Evolutionary conservation across 2,329 filamentous ascomycete genomes (phyloP).

Genomic region (Monilinia fructicola): DNA sequence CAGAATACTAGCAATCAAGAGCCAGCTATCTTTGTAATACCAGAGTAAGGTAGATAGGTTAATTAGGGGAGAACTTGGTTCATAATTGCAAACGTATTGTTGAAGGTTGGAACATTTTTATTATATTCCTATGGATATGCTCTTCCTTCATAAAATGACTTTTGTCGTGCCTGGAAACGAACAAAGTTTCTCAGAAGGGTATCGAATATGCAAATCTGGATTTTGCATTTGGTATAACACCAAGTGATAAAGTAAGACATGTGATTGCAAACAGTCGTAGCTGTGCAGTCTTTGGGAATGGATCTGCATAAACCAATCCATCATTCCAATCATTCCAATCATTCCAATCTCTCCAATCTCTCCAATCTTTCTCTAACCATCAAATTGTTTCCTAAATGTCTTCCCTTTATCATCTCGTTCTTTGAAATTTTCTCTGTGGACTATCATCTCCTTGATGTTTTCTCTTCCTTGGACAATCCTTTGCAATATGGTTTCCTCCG

Average conservation of each 20-base stretch:
- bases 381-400: neutral
- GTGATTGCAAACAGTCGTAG: neutral
- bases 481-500: conserved; percentile 57
- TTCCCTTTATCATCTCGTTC: conserved; percentile 18
- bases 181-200: neutral
- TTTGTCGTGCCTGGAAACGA: neutral
- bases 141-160: neutral
- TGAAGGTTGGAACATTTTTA: neutral
- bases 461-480: conserved; percentile 52
- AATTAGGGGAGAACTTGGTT: neutral
- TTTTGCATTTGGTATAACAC: neutral
- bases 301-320: neutral
- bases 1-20: neutral
- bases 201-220: neutral
- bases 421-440: conserved; percentile 26
- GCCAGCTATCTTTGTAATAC: neutral
- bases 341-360: too few relatives aligned
- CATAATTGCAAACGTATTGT: neutral
- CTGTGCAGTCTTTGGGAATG: neutral
- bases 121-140: conserved; percentile 8
- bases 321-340: neutral
- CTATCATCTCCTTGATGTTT: conserved; percentile 32
- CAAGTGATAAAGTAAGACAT: neutral
- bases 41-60: neutral
- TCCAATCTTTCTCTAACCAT: neutral